Percentiles rank a stretch among this genome's conserved stretches.
These are phyloP conservation scores for Heteromeles arbutifolia DNA, from an alignment of 306 rosid genomes.

Conservation along the genomic window DNA sequence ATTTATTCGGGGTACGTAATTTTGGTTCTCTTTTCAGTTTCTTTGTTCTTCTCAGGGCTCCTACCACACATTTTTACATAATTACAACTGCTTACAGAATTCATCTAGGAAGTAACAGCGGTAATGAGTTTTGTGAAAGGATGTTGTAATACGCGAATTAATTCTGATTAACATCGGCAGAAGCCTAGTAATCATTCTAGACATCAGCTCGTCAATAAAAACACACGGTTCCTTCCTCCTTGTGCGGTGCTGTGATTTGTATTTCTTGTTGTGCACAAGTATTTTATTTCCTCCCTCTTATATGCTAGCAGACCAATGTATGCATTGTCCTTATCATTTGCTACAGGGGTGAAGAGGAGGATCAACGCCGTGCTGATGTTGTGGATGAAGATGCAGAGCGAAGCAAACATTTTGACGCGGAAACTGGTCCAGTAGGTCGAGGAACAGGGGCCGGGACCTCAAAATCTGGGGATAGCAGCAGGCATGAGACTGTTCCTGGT, in stretches of 20 bases:
- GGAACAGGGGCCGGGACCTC: conserved; percentile 40
- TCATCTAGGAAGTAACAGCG: neutral
- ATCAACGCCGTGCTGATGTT: conserved; percentile 27
- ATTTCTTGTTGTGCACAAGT: neutral
- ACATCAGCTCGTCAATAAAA: neutral
- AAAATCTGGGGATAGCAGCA: conserved; percentile 24
- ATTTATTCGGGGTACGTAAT: conserved; percentile 75
- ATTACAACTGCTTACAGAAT: neutral
- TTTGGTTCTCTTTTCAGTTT: neutral
- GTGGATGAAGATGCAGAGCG: conserved; percentile 34
- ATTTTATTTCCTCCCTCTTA: neutral
- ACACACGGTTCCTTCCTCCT: neutral
- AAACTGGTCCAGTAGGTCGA: conserved; percentile 29
- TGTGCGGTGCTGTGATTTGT: neutral
- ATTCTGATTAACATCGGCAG: neutral
- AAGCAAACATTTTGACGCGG: conserved; percentile 43
- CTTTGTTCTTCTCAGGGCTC: neutral
- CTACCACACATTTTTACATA: neutral
- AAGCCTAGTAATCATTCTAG: neutral
- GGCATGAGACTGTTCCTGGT: neutral
- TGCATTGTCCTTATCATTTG: conserved; percentile 2
- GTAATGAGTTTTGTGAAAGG: neutral
- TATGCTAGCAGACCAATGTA: neutral
- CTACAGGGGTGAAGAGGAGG: conserved; percentile 58
- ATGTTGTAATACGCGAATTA: neutral